Percentiles rank a stretch among this genome's conserved stretches.
These are phyloP conservation scores for Candida sojae DNA, from an alignment of 1,139 yeast genomes.

Conservation along the genomic window DNA sequence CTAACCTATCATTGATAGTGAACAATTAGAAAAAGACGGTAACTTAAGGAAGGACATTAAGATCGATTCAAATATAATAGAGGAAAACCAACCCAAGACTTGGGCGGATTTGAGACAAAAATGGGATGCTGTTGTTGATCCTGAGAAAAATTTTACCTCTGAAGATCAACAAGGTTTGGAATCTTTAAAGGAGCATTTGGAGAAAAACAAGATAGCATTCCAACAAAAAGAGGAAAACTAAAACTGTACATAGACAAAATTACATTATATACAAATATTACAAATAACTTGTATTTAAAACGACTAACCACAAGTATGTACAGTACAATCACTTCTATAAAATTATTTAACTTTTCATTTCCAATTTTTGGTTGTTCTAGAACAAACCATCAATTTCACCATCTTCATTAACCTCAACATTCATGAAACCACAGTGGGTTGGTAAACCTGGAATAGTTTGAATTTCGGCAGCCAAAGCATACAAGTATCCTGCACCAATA, in stretches of 20 bases:
- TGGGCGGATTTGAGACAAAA: slow-evolving; percentile 35
- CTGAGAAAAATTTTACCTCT: slow-evolving; percentile 9
- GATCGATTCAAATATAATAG: slow-evolving; percentile 38
- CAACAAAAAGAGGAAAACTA: background rate
- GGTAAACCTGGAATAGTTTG: slow-evolving; percentile 98
- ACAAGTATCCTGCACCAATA: slow-evolving; percentile 95
- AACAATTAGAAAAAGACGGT: slow-evolving; percentile 68
- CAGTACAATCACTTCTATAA: background rate
- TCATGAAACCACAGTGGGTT: slow-evolving; percentile 95
- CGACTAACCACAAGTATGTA: too few species aligned
- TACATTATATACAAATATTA: background rate
- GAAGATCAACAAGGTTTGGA: slow-evolving; percentile 11
- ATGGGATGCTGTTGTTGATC: slow-evolving; percentile 11
- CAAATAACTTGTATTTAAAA: too few species aligned
- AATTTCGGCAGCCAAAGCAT: slow-evolving; percentile 95
- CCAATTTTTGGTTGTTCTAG: slow-evolving; percentile 22
- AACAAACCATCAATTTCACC: slow-evolving; percentile 96
- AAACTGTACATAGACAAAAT: background rate
- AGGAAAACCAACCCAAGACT: slow-evolving; percentile 37
- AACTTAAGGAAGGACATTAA: slow-evolving; percentile 59
- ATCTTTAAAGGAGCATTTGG: slow-evolving; percentile 8
- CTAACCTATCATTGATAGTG: slow-evolving; percentile 35
- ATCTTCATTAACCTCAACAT: slow-evolving; percentile 88
- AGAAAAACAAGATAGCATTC: slow-evolving; percentile 6
- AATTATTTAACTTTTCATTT: background rate